A percentile compares a stretch with the other conserved stretches of the same genome.
These are phyloP conservation scores for Quercus engelmannii DNA, from an alignment of 306 rosid genomes.

Conservation along the genomic window DNA sequence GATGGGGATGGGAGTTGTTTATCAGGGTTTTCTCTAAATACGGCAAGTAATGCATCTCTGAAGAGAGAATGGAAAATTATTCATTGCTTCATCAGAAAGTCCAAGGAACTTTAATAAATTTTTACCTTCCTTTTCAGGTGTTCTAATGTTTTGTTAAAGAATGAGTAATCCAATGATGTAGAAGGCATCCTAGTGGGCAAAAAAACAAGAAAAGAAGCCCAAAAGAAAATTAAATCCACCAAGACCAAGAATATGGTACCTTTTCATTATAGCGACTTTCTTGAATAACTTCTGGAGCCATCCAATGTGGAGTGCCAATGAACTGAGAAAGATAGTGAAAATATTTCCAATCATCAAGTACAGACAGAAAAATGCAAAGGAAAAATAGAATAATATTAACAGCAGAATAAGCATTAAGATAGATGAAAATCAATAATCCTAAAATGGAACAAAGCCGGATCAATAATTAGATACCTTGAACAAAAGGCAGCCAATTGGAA, in stretches of 20 bases:
- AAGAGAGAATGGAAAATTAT: no score
- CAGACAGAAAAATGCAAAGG: neutral
- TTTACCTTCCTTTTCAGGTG: neutral
- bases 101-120: neutral
- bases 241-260: slow-evolving; percentile 39
- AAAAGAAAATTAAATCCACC: slow-evolving; percentile 19
- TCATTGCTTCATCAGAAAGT: no score
- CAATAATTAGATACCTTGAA: neutral
- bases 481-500: neutral
- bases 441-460: neutral
- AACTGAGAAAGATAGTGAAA: slow-evolving; percentile 55
- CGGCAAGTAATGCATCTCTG: no score
- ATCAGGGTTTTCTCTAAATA: no score
- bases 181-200: slow-evolving; percentile 14
- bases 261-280: slow-evolving; percentile 99
- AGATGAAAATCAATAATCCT: neutral
- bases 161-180: neutral
- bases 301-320: slow-evolving; percentile 99
- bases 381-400: neutral
- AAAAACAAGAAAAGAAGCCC: slow-evolving; percentile 14
- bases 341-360: slow-evolving; percentile 18
- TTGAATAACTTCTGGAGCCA: slow-evolving; percentile 99
- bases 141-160: neutral
- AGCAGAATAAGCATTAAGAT: neutral
- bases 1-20: no score